Conservation (phyloP, 1,284 basidiomycete species). For the Fomitiporia mediterranea region DNA sequence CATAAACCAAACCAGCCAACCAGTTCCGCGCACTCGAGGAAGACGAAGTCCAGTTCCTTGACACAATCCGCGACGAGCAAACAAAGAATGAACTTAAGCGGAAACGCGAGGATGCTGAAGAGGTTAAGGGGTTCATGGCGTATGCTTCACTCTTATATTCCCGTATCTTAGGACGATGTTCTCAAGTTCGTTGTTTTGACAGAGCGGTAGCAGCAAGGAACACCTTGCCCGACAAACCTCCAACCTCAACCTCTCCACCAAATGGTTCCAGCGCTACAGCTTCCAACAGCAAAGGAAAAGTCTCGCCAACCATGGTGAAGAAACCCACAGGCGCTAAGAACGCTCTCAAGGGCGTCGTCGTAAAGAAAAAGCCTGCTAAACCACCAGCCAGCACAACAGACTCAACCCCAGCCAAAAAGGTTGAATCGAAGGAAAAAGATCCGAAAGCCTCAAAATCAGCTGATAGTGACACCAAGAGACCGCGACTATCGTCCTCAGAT, state of each 20-base stretch:
- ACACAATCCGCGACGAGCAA: conserved; percentile 74
- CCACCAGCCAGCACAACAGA: conserved; percentile 22
- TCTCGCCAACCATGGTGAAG: conserved; percentile 36
- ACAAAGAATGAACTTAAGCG: conserved; percentile 70
- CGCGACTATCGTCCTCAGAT: conserved; percentile 1
- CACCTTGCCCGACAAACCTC: conserved; percentile 46
- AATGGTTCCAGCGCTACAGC: conserved; percentile 21
- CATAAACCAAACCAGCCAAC: conserved; percentile 50
- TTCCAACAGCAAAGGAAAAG: conserved; percentile 27
- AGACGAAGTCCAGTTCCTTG: conserved; percentile 86
- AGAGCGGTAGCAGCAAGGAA: conserved; percentile 75
- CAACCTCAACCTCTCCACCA: conserved; percentile 32
- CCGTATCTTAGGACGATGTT: conserved; percentile 22
- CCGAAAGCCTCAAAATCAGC: conserved; percentile 40
- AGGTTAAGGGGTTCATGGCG: conserved; percentile 77
- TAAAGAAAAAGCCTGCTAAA: conserved; percentile 59
- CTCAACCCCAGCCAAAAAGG: conserved; percentile 16
- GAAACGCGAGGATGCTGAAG: conserved; percentile 74
- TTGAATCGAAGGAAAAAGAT: conserved; percentile 46
- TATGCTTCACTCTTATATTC: conserved; percentile 32
- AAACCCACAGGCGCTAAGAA: conserved; percentile 43
- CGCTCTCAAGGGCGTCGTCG: conserved; percentile 68
- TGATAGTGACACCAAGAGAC: not conserved
- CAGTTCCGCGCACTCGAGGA: conserved; percentile 89
- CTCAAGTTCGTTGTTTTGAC: conserved; percentile 5